Evolutionary conservation across 2,329 filamentous ascomycete species (phyloP), one percentile per base, ranked within the genome.

Genomic region (Trichoderma semiorbis): DNA sequence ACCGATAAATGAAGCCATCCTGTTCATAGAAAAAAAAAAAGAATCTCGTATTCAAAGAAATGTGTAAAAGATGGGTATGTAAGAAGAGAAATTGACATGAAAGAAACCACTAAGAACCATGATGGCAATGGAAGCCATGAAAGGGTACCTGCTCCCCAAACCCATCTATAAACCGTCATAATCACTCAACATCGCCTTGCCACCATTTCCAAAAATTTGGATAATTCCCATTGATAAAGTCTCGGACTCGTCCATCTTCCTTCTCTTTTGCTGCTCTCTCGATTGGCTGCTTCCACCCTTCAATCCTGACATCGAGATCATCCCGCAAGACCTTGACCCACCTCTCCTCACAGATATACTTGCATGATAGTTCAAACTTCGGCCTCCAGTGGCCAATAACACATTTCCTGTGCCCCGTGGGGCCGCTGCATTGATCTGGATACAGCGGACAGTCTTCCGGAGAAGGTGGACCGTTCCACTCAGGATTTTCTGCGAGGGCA

Each of bases 351-450:
- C 69, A 71, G 14, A 73, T 57, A 32, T 62, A 61, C 57, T 61
- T 71, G 61, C 69, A 71, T 32, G 34, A 61, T 39, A 71, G 36
- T 47, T 62, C 55, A 60, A 71, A 73, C 5, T 16, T 21, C 7
- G 69, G 61, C 28, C 32, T 39, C 72, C 72, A 73, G n/a, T 50
- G n/a, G 7, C 67, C 55, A 58, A 71, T 73, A 14, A 63, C 57
- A 18, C 26, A 57, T n/a, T 39, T 63, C 12, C 12, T 58, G 32
- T 73, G 69, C 10, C 69, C 69, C 7, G 32, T 50, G 7, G 39
- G 57, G 28, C 58, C 69, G 28, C 28, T 72, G 11, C 64, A 60
- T 30, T 60, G 16, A n/a, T 32, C 62, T 24, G 57, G 47, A 28
- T 32, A 67, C 47, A 71, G 39, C 1, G 62, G 62, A 18, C 62